Evolutionary conservation across 179 eudicot genomes (phyloP), one percentile per base, ranked within the genome.

Genomic region (Monotropa hypopitys): DNA sequence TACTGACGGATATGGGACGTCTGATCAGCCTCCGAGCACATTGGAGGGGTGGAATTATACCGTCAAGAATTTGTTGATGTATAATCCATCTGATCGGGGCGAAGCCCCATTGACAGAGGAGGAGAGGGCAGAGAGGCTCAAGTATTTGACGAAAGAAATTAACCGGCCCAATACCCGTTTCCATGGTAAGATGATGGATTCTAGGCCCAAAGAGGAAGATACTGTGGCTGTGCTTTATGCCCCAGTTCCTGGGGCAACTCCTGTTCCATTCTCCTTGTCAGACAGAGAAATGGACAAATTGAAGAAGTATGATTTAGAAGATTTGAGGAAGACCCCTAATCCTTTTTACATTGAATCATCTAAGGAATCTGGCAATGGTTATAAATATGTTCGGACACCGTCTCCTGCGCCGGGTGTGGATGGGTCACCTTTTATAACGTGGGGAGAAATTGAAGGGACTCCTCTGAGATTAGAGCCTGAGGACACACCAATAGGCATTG

Each of bases 391-490:
- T 20, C 86, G 79, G 78, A 94, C 97, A 7, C 98, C 98, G 0
- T 94, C 97, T 1, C 98, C 98, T 80, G 96, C 94, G 21, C 97
- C 97, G 0, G 98, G 97, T 57, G 92, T 80, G 54, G 98, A 91
- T 66, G 97, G 82, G 70, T 92, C 97, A 0, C 98, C 98, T 0
- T 87, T 94, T 71, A 94, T 94, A 8, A 94, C 98, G 7, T 94
- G 98, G 97, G 98, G 98, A 77, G 98, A 94, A 80, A 92, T 94
- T 77, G 98, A 94, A 74, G 98, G 97, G 45, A 94, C 98, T 0
- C 98, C 98, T 4, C 74, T 94, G 82, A 89, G 98, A 74, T 82
- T 94, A 79, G 97, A 94, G n/a, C 28, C 81, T 1, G 98, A 94
- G 87, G 98, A 94, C 63, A 94, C 98, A 0, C 98, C 98, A 1